Percentiles rank a stretch among this genome's conserved stretches.
phyloP scores from a whole-genome alignment of 768 basidiomycete genomes.

The Tylopilus vinaceipallidus region DNA sequence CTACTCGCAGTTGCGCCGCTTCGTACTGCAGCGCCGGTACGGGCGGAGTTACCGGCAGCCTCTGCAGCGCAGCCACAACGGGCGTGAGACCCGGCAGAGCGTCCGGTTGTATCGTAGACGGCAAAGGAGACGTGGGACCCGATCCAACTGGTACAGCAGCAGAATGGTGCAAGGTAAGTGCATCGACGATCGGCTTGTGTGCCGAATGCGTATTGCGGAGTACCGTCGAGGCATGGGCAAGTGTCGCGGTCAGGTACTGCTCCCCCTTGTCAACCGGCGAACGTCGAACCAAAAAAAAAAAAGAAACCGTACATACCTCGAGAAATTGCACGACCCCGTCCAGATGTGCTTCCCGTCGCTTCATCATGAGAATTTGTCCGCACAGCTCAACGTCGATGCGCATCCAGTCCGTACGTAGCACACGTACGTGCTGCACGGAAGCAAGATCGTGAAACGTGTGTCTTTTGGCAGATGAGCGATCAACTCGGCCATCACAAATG shows the following conservation, averaged over 20 bases:
- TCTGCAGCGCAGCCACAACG: conserved; percentile 34
- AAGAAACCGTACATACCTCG: conserved; percentile 38
- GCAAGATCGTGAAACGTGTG: conserved; percentile 65
- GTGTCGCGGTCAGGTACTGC: conserved; percentile 50
- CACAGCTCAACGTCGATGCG: conserved; percentile 76
- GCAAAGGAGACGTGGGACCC: not conserved
- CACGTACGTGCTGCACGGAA: conserved; percentile 45
- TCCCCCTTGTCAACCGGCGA: conserved; percentile 2
- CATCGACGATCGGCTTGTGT: conserved; percentile 46
- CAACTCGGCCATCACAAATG: not conserved
- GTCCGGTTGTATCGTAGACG: conserved; percentile 3
- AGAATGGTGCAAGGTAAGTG: conserved; percentile 36
- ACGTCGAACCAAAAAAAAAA: too few species aligned
- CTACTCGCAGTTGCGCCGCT: conserved; percentile 62
- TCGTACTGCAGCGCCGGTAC: conserved; percentile 61
- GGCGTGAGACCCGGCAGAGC: conserved; percentile 22
- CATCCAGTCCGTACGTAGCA: conserved; percentile 64
- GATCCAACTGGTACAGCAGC: not conserved
- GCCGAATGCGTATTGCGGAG: conserved; percentile 60
- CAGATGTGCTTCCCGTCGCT: conserved; percentile 64
- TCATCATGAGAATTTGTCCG: conserved; percentile 70
- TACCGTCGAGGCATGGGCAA: conserved; percentile 52
- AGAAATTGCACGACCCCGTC: conserved; percentile 61
- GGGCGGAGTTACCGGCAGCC: conserved; percentile 22
- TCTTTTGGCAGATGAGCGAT: conserved; percentile 39